Base-by-base conservation (phyloP, 441 rosid species). In the Breynia disticha region DNA sequence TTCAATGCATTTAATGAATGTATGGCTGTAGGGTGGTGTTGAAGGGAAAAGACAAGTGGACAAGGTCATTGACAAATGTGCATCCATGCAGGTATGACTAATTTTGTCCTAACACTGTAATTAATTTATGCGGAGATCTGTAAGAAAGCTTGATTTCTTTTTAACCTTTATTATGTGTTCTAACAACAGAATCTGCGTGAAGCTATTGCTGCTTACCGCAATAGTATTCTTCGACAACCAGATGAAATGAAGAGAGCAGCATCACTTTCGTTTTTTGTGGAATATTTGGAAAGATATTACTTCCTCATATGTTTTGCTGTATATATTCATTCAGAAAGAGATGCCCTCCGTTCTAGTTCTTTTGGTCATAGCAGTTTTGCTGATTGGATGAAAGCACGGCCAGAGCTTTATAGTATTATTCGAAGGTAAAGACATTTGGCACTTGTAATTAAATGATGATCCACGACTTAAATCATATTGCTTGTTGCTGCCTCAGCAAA, bases 321-420 rank as follows among this genome's bases (percentile, higher is more conserved):
- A 20, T 87, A 87, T 67, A 74, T 94, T 73, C 96, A 94, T 74
- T 83, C 99, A 19, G 97, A 87, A 72, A 82, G 96, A 73, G 80
- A 76, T 71, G 82, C 80, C 42, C 84, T 87, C 44, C 80, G 80
- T 65, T 83, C 96, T 71, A 81, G 81, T 73, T 82, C 87, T 59
- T 71, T 72, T 67, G 81, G 75, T 57, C 82, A 79, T 63, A 85
- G 84, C 79, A 77, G 90, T 78, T 94, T 90, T 76, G 68, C 95
- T 71, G 99, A 87, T 70, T 94, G 99, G 99, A 94, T 94, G 99
- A 83, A 76, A 76, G 96, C 99, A 59, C 84, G 99, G 70, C 99
- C 99, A 42, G 97, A 94, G 74, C 77, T 94, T 51, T 94, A 94
- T 63, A 90, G 96, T 78, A 94, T 94, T 68, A 78, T 94, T 69